Conservation (phyloP, 1,284 basidiomycete species). For the Exobasidium cylindrosporum region DNA sequence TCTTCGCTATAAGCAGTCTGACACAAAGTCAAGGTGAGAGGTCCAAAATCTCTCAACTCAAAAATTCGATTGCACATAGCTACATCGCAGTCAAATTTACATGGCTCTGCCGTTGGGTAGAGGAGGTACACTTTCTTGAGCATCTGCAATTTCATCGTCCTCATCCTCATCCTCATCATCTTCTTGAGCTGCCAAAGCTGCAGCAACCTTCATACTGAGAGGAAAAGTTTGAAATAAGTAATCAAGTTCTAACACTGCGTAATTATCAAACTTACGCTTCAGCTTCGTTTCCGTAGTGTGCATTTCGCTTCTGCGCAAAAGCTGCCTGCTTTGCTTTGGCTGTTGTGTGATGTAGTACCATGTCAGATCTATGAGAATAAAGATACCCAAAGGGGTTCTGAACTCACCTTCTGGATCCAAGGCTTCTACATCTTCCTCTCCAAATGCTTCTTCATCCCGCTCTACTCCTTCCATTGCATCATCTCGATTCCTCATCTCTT, state of each 20-base stretch:
- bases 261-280: slow-evolving; percentile 30
- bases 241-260: background rate
- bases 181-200: slow-evolving; percentile 37
- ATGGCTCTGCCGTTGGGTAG: background rate
- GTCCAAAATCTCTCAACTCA: too few species aligned
- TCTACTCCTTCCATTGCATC: slow-evolving; percentile 25
- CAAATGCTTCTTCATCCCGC: slow-evolving; percentile 16
- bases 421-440: slow-evolving; percentile 29
- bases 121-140: background rate
- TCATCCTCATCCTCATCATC: slow-evolving; percentile 49
- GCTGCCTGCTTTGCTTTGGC: slow-evolving; percentile 45
- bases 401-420: slow-evolving; percentile 39
- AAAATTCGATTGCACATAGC: too few species aligned
- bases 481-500: slow-evolving; percentile 25
- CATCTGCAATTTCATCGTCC: slow-evolving; percentile 19
- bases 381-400: background rate
- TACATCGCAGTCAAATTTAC: too few species aligned
- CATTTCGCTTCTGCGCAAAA: slow-evolving; percentile 49
- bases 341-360: slow-evolving; percentile 11
- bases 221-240: background rate
- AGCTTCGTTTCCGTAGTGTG: slow-evolving; percentile 54
- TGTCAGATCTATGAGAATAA: background rate
- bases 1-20: too few species aligned
- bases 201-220: slow-evolving; percentile 42
- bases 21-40: too few species aligned